These are phyloP conservation scores for Ustilago shanxiensis DNA, from an alignment of 1,284 basidiomycete genomes.

Conservation along the genomic window DNA sequence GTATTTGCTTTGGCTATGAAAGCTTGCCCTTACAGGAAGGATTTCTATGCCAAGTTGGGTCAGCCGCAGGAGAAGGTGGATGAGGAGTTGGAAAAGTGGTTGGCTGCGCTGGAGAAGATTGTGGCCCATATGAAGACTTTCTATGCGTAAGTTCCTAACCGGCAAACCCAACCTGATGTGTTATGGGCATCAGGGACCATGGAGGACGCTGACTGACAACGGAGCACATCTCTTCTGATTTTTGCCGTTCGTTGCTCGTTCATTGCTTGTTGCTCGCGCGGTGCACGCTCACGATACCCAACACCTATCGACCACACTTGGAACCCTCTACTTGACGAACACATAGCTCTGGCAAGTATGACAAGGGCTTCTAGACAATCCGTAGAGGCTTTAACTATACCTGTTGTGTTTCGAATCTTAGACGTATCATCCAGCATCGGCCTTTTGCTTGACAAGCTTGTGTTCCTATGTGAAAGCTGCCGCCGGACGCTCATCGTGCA, in stretches of 20 bases:
- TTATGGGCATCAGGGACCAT: no score
- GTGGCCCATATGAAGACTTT: conserved; percentile 80
- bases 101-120: conserved; percentile 79
- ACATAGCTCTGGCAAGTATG: conserved; percentile 54
- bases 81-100: conserved; percentile 82
- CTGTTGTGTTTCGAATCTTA: conserved; percentile 10
- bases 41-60: conserved; percentile 90
- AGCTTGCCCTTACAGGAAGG: conserved; percentile 90
- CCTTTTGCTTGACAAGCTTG: background rate
- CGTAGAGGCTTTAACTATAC: conserved; percentile 4
- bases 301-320: background rate
- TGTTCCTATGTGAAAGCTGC: no score
- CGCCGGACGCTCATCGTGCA: no score
- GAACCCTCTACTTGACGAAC: background rate
- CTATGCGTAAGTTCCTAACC: conserved; percentile 73
- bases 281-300: no score
- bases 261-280: no score
- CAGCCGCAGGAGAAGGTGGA: conserved; percentile 79
- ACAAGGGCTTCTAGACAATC: conserved; percentile 54
- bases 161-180: no score
- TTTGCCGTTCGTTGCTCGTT: background rate
- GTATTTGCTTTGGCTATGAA: conserved; percentile 95
- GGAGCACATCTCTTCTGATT: background rate
- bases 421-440: background rate
- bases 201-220: background rate